Evolutionary conservation across 495 filamentous ascomycete genomes (phyloP), one percentile per base, ranked within the genome.

Genomic region (Paragyromitra xinjiangensis): DNA sequence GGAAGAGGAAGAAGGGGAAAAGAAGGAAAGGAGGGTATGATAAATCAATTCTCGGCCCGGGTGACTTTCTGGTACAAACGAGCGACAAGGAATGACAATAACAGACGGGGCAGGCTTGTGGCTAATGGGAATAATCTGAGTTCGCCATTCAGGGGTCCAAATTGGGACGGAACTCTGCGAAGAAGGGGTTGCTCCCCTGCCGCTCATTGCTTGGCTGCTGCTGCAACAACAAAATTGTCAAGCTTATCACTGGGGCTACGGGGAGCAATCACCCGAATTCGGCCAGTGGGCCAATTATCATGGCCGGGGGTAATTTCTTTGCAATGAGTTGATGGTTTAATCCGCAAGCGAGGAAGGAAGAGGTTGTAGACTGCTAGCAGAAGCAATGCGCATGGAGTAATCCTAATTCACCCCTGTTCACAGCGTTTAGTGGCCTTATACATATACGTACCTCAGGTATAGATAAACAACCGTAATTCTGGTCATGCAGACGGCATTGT

Each of bases 1-100:
- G 51, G 61, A 29, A 51, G 22, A 58, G 45, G 48, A 65, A 44
- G 40, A 59, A 39, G 40, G 59, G 51, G 14, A 58, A 63, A 48
- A 3, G 56, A 69, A 45, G 64, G 42, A 62, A 64, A 48, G 73
- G 55, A 79, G 65, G 68, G 74, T 73, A 77, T 77, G 74, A 77
- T 77, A 77, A 77, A 77, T 73, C 74, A 77, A 73, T 66, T 66
- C 3, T 62, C 74, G 39, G 68, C n/a, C 61, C 61, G 37, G 48
- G 63, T 68, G 50, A 68, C 39, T 73, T 73, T 64, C 73, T 76
- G 19, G 48, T 45, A 71, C 34, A 59, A 68, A 44, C 16, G 61
- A n/a, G 39, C 50, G 66, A 45, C 51, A 42, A 59, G 42, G 69
- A 67, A 67, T 66, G 63, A 59, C 71, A 74, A 69, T 39, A 75